Evolutionary conservation across 176 grass and related monocot species (phyloP), one percentile per base, ranked within the genome.

Genomic region (Olyra latifolia): DNA sequence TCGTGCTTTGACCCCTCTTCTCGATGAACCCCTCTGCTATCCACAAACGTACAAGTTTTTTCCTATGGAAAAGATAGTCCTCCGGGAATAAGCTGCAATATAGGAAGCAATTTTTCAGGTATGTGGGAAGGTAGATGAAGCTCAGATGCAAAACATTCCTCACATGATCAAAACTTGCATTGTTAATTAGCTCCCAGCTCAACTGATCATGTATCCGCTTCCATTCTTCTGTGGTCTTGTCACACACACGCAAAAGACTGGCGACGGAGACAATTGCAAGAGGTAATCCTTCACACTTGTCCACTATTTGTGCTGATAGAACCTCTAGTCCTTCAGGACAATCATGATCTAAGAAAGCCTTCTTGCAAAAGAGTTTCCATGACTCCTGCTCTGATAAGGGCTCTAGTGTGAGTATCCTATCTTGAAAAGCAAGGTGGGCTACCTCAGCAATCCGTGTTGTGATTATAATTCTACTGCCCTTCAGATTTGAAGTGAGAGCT

Each of bases 1-100:
- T 29, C 35, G 83, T 72, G 19, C 19, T 69, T 24, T 14, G 38
- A 17, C 68, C 38, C 46, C 20, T 57, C 23, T 61, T 48, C 49
- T 49, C 24, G 1, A 87, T 42, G 5, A 82, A 76, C 9, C 78
- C 85, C 64, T 87, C 85, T 14, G 85, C 78, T 53, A 76, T 53
- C 78, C 77, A 87, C 15, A 64, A 50, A 15, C 29, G 38, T 46
- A 49, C 15, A 38, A 87, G 30, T 10, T 20, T 43, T 2, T 82
- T 76, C 11, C 47, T 66, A 3, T 10, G 1, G 0, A 76, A 9
- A 7, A 2, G 8, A 29, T 60, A 76, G 13, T 27, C 23, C 24
- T 76, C 73, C 19, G 73, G 55, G 13, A 61, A 76, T 10, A 76
- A 58, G 10, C 53, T 75, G 13, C 72, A 59, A 0, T 59, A 19